Evolutionary conservation across 176 grass and related monocot genomes (phyloP).

Genomic region (Melocanna baccifera): DNA sequence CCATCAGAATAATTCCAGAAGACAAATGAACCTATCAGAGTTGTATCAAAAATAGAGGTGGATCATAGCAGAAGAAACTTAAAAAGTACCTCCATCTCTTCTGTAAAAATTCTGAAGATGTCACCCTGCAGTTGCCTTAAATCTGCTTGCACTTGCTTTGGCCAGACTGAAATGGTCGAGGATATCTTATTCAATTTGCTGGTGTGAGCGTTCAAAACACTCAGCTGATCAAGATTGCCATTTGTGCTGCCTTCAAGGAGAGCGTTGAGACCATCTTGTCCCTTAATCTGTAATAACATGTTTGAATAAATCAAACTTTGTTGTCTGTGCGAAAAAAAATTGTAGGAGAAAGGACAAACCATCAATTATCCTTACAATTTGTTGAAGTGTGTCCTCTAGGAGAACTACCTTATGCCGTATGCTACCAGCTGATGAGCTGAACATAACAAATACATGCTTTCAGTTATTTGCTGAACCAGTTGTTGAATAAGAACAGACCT

Average conservation of each 20-base stretch:
- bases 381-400: constrained; percentile 59
- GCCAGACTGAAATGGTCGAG: constrained; percentile 47
- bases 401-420: constrained; percentile 64
- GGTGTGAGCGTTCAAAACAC: constrained; percentile 40
- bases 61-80: constrained; percentile 8
- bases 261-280: constrained; percentile 69
- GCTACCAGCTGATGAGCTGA: constrained; percentile 67
- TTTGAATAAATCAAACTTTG: constrained; percentile 7
- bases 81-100: constrained; percentile 54
- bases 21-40: neutral
- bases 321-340: neutral
- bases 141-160: constrained; percentile 47
- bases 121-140: constrained; percentile 63
- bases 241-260: constrained; percentile 51
- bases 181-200: constrained; percentile 72
- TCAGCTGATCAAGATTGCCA: constrained; percentile 41
- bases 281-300: constrained; percentile 56
- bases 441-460: constrained; percentile 23
- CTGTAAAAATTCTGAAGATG: constrained; percentile 46
- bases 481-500: neutral
- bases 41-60: neutral
- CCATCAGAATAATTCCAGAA: neutral
- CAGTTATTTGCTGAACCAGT: constrained; percentile 10
- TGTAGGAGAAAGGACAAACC: neutral
- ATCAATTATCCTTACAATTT: constrained; percentile 63